Base-by-base conservation (phyloP, 345 rosid genomes). In the Eucalyptus paniculata region DNA sequence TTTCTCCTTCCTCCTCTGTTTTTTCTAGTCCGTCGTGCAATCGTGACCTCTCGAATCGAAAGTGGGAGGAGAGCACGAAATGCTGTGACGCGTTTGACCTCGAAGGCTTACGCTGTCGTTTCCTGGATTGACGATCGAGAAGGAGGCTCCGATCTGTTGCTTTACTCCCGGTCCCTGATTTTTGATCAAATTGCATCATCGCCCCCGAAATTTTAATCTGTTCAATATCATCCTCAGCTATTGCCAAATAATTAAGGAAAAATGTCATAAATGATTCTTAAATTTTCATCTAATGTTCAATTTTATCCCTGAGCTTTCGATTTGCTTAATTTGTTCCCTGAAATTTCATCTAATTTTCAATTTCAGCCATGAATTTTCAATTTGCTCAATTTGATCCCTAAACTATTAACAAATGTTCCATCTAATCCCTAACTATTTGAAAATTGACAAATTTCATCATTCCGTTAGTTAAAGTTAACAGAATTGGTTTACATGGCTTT, bases 301-400 rank as follows among this genome's bases (percentile, higher is more conserved):
- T 47, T 47, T 47, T 0, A 47, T 47, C 0, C 12, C 0, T 11
- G 0, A 47, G 2, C 50, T 12, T 47, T 47, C 5, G 14, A 47
- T 47, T 47, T 12, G 2, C 50, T 47, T 12, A 11, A 47, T 47
- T 47, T 47, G 0, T 0, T 4, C 5, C 5, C 0, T 47, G 1
- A 47, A 12, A 14, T 47, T 47, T 47, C 0, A 47, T 47, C 5
- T 47, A 47, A 47, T 47, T 0, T 47, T 47, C 14, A 47, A 47
- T 47, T 47, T 47, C 4, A 47, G 11, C 13, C 49, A 11, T 47
- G 1, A 47, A 47, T 4, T 47, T 47, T 47, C 2, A 1, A 47
- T 47, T 47, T 47, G 4, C 12, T 47, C 12, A 47, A 47, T 47
- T 47, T 11, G 1, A 47, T 47, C 12, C 12, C 12, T 9, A 4